Percentiles rank a stretch among this genome's conserved stretches.
Evolutionary conservation across 208 protist genomes (phyloP).

Genomic region (Trypanosoma mega): DNA sequence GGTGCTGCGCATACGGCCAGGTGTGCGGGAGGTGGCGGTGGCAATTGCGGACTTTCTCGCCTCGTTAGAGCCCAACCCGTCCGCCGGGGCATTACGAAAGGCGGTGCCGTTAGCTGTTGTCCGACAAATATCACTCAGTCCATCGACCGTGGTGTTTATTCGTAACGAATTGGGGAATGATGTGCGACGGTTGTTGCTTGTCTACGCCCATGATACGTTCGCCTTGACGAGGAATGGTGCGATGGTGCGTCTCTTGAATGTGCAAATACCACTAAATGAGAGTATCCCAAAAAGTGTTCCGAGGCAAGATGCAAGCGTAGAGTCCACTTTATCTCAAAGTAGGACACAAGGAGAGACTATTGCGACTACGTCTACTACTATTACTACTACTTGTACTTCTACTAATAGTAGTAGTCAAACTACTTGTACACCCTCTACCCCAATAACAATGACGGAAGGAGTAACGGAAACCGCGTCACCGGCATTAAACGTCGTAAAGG

Average conservation of each 20-base stretch:
- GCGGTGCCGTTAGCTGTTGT: slow-evolving; percentile 15
- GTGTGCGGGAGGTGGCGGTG: slow-evolving; percentile 21
- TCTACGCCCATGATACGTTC: slow-evolving; percentile 21
- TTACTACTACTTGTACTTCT: too few species aligned
- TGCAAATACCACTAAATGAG: neutral
- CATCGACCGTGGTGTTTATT: slow-evolving; percentile 14
- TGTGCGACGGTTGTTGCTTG: slow-evolving; percentile 16
- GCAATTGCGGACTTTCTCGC: slow-evolving; percentile 17
- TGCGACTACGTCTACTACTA: too few species aligned
- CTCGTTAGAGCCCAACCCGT: slow-evolving; percentile 4
- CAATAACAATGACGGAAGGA: too few species aligned
- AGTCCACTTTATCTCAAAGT: too few species aligned
- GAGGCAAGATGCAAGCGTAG: too few species aligned
- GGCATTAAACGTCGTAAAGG: too few species aligned
- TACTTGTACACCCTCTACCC: too few species aligned
- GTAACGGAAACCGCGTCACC: too few species aligned
- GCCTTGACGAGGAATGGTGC: slow-evolving; percentile 16
- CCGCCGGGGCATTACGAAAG: neutral
- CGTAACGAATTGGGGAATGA: slow-evolving; percentile 22
- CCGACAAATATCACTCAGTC: slow-evolving; percentile 20
- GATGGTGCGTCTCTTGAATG: slow-evolving; percentile 3
- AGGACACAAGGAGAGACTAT: too few species aligned
- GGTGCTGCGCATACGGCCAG: slow-evolving; percentile 16
- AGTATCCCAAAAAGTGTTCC: too few species aligned
- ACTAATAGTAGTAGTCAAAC: too few species aligned